Percentiles rank a stretch among this genome's conserved stretches.
Conservation (phyloP, 805 yeast genomes). For the Cyberlindnera saturnus region DNA sequence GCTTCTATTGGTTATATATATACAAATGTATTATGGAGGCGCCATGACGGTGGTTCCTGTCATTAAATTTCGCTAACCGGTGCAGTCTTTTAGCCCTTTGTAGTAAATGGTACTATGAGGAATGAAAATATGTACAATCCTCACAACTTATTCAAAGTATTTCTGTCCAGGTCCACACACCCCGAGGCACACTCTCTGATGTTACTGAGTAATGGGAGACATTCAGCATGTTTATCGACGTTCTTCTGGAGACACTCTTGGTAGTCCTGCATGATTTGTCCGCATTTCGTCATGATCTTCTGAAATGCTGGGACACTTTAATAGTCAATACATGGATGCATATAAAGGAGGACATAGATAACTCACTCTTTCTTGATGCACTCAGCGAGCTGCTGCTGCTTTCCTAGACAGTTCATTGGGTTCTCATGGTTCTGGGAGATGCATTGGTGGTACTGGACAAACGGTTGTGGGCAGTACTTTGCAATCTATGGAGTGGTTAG, state of each 20-base stretch:
- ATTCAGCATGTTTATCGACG: constrained; percentile 38
- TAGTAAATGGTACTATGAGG: not conserved
- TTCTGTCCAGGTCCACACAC: constrained; percentile 25
- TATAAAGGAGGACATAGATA: not conserved
- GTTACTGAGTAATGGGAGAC: constrained; percentile 46
- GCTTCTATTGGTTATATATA: too few relatives aligned
- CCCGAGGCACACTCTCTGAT: constrained; percentile 59
- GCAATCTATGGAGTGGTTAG: constrained; percentile 40
- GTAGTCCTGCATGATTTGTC: constrained; percentile 50
- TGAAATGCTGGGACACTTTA: constrained; percentile 60
- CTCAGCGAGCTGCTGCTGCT: constrained; percentile 50
- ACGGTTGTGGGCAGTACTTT: constrained; percentile 65
- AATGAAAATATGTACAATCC: not conserved
- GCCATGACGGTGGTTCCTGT: too few relatives aligned
- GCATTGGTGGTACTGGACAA: constrained; percentile 69
- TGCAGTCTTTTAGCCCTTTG: not conserved
- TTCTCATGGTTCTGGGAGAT: constrained; percentile 50
- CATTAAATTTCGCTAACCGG: not conserved
- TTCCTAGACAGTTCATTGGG: constrained; percentile 42
- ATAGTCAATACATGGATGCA: not conserved
- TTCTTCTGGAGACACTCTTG: constrained; percentile 56
- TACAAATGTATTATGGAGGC: too few relatives aligned
- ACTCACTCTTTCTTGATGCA: constrained; percentile 48
- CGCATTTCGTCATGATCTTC: constrained; percentile 59
- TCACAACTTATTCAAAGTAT: constrained; percentile 11